Percentiles rank a stretch among this genome's conserved stretches.
These are phyloP conservation scores for Astrephomene gubernaculifera DNA, from an alignment of 139 green algal genomes.

Conservation along the genomic window DNA sequence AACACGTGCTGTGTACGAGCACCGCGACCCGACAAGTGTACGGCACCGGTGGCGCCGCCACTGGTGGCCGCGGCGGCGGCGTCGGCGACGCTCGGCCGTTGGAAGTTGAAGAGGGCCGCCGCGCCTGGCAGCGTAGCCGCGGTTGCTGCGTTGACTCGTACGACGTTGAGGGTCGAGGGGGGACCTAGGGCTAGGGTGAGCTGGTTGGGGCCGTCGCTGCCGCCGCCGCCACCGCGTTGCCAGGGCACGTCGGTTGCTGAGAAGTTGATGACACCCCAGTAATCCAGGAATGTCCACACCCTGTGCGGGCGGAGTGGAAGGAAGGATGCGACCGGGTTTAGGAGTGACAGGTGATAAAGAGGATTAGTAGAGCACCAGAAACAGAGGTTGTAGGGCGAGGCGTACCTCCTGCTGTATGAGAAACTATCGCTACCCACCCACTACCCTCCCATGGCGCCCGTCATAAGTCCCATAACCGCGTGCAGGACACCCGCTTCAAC, in stretches of 20 bases:
- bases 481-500: too few relatives aligned
- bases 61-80: constrained; percentile 25
- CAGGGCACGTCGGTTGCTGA: constrained; percentile 24
- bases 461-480: too few relatives aligned
- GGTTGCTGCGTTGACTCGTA: not conserved
- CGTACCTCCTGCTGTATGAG: too few relatives aligned
- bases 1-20: constrained; percentile 30
- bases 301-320: constrained; percentile 17
- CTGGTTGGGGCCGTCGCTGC: constrained; percentile 1
- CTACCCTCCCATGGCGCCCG: too few relatives aligned
- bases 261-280: constrained; percentile 95
- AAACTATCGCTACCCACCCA: too few relatives aligned
- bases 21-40: not conserved
- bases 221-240: not conserved
- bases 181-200: not conserved
- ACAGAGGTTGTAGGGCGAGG: too few relatives aligned
- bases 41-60: constrained; percentile 5
- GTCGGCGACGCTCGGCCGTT: constrained; percentile 7
- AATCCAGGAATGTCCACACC: constrained; percentile 83
- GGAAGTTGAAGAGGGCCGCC: constrained; percentile 36
- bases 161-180: not conserved
- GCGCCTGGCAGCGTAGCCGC: not conserved
- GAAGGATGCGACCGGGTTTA: not conserved
- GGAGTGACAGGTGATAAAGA: too few relatives aligned
- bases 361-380: too few relatives aligned